phyloP scores from a whole-genome alignment of 805 yeast genomes.

The Huiozyma naganishii region DNA sequence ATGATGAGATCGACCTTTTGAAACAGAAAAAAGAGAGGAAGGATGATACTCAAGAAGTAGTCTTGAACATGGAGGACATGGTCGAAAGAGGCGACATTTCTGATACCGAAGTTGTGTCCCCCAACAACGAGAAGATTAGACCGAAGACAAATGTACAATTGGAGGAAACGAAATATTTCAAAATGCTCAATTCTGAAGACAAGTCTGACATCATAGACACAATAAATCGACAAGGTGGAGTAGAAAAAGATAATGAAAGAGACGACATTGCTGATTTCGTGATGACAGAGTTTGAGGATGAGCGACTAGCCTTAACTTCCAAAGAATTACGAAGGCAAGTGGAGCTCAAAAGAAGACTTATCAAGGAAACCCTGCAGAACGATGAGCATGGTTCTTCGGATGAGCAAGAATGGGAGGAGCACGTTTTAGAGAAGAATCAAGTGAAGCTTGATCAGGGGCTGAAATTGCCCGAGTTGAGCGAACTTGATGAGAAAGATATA shows the following conservation, averaged over 20 bases:
- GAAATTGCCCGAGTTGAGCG: not conserved
- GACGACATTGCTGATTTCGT: conserved; percentile 6
- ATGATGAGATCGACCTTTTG: conserved; percentile 1
- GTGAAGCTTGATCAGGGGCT: not conserved
- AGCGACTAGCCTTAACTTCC: conserved; percentile 15
- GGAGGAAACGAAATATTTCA: conserved; percentile 19
- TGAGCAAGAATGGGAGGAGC: conserved; percentile 3
- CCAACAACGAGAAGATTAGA: not conserved
- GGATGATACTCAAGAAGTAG: not conserved
- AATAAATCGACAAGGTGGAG: conserved; percentile 10
- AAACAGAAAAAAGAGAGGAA: not conserved
- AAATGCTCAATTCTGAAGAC: conserved; percentile 20
- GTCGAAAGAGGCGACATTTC: not conserved
- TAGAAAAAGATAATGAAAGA: conserved; percentile 6
- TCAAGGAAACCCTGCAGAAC: conserved; percentile 14
- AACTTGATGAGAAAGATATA: conserved; percentile 1
- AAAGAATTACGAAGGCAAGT: conserved; percentile 8
- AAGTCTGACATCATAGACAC: conserved; percentile 17
- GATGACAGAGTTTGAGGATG: conserved; percentile 16
- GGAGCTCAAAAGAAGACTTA: conserved; percentile 8
- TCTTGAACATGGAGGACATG: conserved; percentile 3
- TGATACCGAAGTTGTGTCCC: not conserved
- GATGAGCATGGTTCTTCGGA: not conserved
- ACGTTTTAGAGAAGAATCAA: conserved; percentile 9
- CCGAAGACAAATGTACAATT: not conserved